Base-by-base conservation (phyloP, 495 filamentous ascomycete species). In the Annulohypoxylon bovei region DNA sequence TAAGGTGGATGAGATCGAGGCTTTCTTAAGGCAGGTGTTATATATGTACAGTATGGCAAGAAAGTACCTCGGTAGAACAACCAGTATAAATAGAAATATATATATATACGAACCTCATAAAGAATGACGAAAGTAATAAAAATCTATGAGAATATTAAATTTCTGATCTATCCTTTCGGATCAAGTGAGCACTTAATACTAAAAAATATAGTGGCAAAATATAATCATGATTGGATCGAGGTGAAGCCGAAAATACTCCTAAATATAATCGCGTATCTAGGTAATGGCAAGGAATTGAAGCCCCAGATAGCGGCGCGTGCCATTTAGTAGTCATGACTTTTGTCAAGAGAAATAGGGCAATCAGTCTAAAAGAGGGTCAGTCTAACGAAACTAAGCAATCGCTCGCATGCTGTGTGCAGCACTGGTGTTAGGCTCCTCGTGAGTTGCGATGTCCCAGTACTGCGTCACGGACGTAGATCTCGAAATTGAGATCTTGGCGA, bases 401-500 rank as follows among this genome's bases (percentile, higher is more conserved):
- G 11, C 28, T 20, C 30, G 14, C 22, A 56, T 56, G 40, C 20
- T n/a, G 56, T 53, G 11, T 25, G n/a, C n/a, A n/a, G n/a, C n/a
- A n/a, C n/a, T 2, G 39, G 25, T 23, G 9, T 18, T 22, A 42
- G 18, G 32, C 40, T 23, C 33, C 16, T 27, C 16, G 14, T 57
- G 33, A 62, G 27, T n/a, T 27, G 23, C 1, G 44, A 11, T 47
- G 18, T 22, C 18, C 16, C 22, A 7, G 56, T 20, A 57, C 9
- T 27, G 39, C 55, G 40, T 62, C 62, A 62, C 25, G 20, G 16
- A 20, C n/a, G 47, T 27, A 37, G 16, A 49, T 27, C 49, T 65
- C 16, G 49, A 53, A 50, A 27, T 22, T 50, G 46, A 54, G 30
- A 46, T 40, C 61, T 61, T 60, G 40, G 56, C 56, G 18, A 35